Conservation (phyloP, 176 grass and related monocot species). For the Cenchrus fungigraminus region DNA sequence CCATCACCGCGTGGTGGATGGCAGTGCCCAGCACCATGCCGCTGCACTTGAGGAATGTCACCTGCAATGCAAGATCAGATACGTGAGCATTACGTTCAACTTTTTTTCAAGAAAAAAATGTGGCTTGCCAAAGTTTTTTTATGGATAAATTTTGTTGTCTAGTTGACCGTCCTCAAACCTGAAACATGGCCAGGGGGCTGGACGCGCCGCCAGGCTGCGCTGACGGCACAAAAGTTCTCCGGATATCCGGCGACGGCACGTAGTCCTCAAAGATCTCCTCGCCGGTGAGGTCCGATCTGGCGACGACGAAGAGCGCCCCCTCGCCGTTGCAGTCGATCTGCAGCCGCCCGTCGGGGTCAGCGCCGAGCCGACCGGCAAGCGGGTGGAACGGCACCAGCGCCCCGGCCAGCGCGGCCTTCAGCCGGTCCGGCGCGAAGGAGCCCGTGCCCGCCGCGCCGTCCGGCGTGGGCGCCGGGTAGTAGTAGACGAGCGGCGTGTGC, state of each 20-base stretch:
- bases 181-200: conserved; percentile 33
- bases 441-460: not conserved
- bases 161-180: not conserved
- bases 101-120: too few relatives aligned
- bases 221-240: conserved; percentile 34
- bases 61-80: conserved; percentile 23
- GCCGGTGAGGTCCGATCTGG: conserved; percentile 16
- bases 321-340: conserved; percentile 57
- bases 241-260: conserved; percentile 37
- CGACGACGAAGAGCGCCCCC: conserved; percentile 56
- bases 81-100: too few relatives aligned
- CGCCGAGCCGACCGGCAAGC: conserved; percentile 39
- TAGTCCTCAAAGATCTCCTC: conserved; percentile 29
- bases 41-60: conserved; percentile 61
- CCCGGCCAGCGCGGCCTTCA: conserved; percentile 42
- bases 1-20: conserved; percentile 57
- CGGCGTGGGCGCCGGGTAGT: conserved; percentile 32
- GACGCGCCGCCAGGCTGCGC: not conserved
- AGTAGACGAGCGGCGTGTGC: conserved; percentile 48
- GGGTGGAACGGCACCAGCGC: conserved; percentile 57
- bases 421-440: conserved; percentile 37
- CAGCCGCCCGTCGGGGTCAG: conserved; percentile 5
- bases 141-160: too few relatives aligned
- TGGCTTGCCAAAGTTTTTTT: too few relatives aligned
- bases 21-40: conserved; percentile 53